Evolutionary conservation across 148 eudicot species (phyloP).

Genomic region (Rhododendron simsii): DNA sequence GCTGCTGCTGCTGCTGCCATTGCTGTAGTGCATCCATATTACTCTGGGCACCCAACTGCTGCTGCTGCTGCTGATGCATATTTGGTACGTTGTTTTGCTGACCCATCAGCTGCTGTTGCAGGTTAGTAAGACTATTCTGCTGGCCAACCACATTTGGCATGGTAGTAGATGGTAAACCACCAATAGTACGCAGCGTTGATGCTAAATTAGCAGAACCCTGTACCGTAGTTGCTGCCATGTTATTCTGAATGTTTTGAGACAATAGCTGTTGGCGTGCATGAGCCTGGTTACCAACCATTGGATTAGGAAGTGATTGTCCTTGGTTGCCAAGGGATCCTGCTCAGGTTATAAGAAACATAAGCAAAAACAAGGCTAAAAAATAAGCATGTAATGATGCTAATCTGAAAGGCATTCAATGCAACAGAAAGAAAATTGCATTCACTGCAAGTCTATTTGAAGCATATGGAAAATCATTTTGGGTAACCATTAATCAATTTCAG

Average conservation of each 20-base stretch:
- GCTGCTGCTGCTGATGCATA: constrained; percentile 62
- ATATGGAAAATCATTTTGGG: not conserved
- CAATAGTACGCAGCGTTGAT: constrained; percentile 49
- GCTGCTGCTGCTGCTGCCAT: constrained; percentile 37
- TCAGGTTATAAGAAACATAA: not conserved
- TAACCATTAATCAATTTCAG: not conserved
- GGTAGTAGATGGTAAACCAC: constrained; percentile 50
- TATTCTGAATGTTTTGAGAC: constrained; percentile 61
- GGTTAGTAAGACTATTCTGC: constrained; percentile 52
- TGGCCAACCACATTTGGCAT: constrained; percentile 60
- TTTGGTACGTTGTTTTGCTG: constrained; percentile 50
- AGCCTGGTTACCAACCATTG: constrained; percentile 58
- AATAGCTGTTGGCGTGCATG: constrained; percentile 60
- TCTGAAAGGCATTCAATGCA: not conserved
- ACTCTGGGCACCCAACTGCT: constrained; percentile 62
- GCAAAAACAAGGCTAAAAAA: not conserved
- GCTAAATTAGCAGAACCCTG: constrained; percentile 64
- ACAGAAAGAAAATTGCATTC: not conserved
- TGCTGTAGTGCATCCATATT: constrained; percentile 46
- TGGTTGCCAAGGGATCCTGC: constrained; percentile 62
- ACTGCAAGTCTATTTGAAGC: not conserved
- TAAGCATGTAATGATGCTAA: not conserved
- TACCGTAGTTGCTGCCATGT: constrained; percentile 44
- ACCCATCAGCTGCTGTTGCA: constrained; percentile 48
- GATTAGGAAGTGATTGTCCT: constrained; percentile 56